These are phyloP conservation scores for Pseudodiploospora longispora DNA, from an alignment of 2,329 filamentous ascomycete genomes.

Conservation along the genomic window DNA sequence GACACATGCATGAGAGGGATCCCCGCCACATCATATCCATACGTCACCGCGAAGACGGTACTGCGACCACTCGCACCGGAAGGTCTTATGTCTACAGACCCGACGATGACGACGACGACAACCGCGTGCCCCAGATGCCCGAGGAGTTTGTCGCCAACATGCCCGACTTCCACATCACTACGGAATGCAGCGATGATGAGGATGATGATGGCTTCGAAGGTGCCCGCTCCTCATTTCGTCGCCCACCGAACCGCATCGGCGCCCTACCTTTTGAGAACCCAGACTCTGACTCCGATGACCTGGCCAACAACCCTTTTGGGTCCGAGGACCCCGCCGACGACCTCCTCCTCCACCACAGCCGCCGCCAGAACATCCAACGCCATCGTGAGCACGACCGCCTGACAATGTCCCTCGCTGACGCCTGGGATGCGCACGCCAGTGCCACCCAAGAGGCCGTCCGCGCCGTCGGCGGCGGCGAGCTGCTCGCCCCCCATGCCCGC, in stretches of 20 bases:
- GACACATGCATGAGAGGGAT: conserved; percentile 9
- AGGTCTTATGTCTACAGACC: conserved; percentile 35
- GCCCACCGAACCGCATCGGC: conserved; percentile 44
- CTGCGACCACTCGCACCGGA: conserved; percentile 37
- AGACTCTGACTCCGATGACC: conserved; percentile 27
- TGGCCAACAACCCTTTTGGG: conserved; percentile 16
- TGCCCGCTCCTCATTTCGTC: conserved; percentile 22
- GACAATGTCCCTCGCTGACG: conserved; percentile 22
- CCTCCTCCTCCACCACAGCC: conserved; percentile 16
- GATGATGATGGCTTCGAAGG: conserved; percentile 28
- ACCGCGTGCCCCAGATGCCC: conserved; percentile 47
- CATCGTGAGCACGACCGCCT: conserved; percentile 12
- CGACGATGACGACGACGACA: conserved; percentile 34
- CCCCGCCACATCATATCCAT: conserved; percentile 39
- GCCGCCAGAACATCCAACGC: conserved; percentile 12
- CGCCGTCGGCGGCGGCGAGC: conserved; percentile 48
- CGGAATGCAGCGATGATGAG: conserved; percentile 54
- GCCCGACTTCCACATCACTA: conserved; percentile 47
- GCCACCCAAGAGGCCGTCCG: conserved; percentile 50
- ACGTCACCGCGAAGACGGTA: conserved; percentile 44
- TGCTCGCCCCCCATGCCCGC: conserved; percentile 65
- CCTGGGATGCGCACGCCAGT: conserved; percentile 39
- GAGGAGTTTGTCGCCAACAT: conserved; percentile 42
- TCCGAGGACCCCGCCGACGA: conserved; percentile 18
- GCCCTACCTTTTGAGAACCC: conserved; percentile 47